phyloP scores from a whole-genome alignment of 208 protist genomes.

The Wallacemonas collosoma region DNA sequence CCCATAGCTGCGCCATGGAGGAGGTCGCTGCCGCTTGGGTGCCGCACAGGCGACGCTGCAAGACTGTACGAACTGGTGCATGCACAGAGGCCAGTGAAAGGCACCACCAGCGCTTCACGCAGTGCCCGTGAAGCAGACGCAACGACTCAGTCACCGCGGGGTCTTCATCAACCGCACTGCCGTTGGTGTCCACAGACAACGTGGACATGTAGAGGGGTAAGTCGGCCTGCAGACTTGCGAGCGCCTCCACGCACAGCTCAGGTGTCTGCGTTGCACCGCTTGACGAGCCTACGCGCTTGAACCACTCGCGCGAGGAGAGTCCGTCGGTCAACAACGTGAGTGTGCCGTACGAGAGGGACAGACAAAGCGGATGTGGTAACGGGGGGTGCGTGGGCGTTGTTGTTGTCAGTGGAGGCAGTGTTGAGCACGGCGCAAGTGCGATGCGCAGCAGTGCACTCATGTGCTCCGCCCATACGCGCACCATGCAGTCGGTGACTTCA shows the following conservation, averaged over 20 bases:
- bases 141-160: not conserved
- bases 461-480: not conserved
- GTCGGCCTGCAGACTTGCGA: conserved; percentile 40
- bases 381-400: not conserved
- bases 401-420: not conserved
- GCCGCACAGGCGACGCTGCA: conserved; percentile 8
- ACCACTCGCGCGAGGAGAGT: conserved; percentile 39
- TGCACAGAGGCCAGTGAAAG: conserved; percentile 6
- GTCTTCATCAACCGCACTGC: not conserved
- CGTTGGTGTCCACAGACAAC: conserved; percentile 17
- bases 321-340: conserved; percentile 35
- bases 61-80: conserved; percentile 20
- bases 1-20: not conserved
- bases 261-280: not conserved
- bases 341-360: conserved; percentile 13
- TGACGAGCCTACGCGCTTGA: conserved; percentile 24
- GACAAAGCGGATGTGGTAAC: conserved; percentile 10
- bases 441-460: not conserved
- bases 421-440: not conserved
- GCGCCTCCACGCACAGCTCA: conserved; percentile 25
- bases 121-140: conserved; percentile 23
- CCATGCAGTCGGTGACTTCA: not conserved
- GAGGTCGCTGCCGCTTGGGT: not conserved
- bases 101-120: conserved; percentile 26
- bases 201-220: conserved; percentile 18